These are phyloP conservation scores for Solanum boliviense DNA, from an alignment of 257 asterid genomes.

Conservation along the genomic window DNA sequence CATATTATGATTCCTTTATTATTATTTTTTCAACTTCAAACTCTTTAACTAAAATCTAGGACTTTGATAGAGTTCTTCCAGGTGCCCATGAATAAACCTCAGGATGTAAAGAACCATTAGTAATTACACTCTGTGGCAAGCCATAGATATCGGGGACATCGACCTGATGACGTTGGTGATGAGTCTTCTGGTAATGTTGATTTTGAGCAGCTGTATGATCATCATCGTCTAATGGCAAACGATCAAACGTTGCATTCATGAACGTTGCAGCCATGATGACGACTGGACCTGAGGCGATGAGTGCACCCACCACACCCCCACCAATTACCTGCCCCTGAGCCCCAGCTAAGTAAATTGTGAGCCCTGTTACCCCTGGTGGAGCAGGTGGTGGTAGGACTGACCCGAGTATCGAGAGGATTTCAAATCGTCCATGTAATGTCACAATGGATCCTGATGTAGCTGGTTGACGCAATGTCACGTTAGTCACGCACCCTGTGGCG, in stretches of 20 bases:
- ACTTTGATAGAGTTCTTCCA: conserved; percentile 34
- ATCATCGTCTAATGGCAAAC: conserved; percentile 66
- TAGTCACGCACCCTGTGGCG: conserved; percentile 79
- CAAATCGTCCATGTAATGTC: conserved; percentile 78
- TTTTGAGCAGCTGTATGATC: conserved; percentile 17
- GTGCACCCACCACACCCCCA: conserved; percentile 71
- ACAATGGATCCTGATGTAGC: conserved; percentile 60
- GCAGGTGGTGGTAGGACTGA: conserved; percentile 89
- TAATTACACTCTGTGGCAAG: conserved; percentile 54
- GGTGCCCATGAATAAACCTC: conserved; percentile 52
- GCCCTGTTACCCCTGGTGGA: conserved; percentile 71
- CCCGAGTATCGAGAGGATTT: conserved; percentile 67
- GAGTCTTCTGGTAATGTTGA: conserved; percentile 33
- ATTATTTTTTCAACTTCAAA: not conserved
- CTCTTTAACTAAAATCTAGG: conserved; percentile 7
- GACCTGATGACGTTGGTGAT: conserved; percentile 42
- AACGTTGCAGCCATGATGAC: conserved; percentile 88
- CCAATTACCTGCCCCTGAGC: conserved; percentile 90
- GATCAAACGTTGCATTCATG: conserved; percentile 73
- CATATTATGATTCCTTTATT: not conserved
- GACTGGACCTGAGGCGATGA: conserved; percentile 85
- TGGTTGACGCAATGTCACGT: conserved; percentile 73
- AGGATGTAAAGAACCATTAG: conserved; percentile 13
- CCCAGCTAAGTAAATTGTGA: conserved; percentile 68
- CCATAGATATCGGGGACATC: conserved; percentile 51